A percentile compares a stretch with the other conserved stretches of the same genome.
phyloP scores from a whole-genome alignment of 768 basidiomycete species.

The Amanita pseudoporphyria region DNA sequence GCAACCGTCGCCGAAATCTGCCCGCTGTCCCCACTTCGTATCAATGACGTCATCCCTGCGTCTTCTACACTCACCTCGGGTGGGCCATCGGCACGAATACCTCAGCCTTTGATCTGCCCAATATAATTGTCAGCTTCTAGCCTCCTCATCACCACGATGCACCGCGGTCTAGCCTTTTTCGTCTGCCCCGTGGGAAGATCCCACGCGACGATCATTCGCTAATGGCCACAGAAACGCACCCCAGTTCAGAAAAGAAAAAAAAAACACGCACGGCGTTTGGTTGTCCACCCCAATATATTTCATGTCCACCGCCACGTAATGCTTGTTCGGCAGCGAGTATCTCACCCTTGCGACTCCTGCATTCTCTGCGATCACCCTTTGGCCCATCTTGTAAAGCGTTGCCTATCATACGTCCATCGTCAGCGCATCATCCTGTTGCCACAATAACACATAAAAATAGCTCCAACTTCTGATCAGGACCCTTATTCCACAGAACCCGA shows the following conservation, averaged over 20 bases:
- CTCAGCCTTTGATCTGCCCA: constrained; percentile 58
- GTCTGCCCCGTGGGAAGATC: background rate
- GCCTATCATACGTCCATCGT: constrained; percentile 39
- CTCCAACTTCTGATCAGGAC: constrained; percentile 5
- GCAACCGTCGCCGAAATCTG: constrained; percentile 54
- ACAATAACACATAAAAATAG: constrained; percentile 4
- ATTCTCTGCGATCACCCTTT: constrained; percentile 62
- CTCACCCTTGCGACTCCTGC: constrained; percentile 44
- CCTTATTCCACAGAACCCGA: background rate
- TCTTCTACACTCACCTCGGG: constrained; percentile 52
- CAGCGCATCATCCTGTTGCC: constrained; percentile 4
- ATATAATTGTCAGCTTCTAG: background rate
- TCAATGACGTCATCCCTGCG: constrained; percentile 9
- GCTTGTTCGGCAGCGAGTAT: constrained; percentile 87
- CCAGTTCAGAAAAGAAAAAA: constrained; percentile 1
- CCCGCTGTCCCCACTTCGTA: constrained; percentile 29
- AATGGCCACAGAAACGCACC: background rate
- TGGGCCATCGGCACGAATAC: constrained; percentile 81
- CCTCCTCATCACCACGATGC: background rate
- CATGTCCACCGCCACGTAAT: constrained; percentile 88
- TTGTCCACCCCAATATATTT: constrained; percentile 64
- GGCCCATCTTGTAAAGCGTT: constrained; percentile 84
- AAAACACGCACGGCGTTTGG: constrained; percentile 42
- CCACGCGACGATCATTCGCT: background rate
- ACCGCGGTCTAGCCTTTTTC: constrained; percentile 1